These are phyloP conservation scores for Trichoderma brevicompactum DNA, from an alignment of 2,329 filamentous ascomycete species.

Conservation along the genomic window DNA sequence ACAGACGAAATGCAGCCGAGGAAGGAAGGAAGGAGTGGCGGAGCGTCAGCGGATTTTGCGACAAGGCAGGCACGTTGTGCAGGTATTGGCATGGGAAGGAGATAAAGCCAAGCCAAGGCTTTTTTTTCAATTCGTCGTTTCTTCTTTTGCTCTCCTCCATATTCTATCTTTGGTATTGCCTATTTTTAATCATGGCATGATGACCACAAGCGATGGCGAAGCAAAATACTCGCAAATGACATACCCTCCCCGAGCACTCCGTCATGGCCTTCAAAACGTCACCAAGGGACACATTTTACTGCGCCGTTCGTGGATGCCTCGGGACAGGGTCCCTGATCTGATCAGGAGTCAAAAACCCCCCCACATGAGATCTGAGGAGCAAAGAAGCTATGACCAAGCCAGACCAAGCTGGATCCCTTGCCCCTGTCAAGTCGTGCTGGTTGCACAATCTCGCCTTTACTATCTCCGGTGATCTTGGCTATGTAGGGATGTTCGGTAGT, in stretches of 20 bases:
- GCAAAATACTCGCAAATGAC: not conserved
- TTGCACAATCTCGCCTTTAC: not conserved
- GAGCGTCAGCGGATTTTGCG: not conserved
- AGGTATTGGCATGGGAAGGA: conserved; percentile 15
- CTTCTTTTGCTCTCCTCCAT: not conserved
- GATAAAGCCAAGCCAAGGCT: not conserved
- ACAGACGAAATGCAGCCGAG: conserved; percentile 5
- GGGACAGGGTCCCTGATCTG: conserved; percentile 18
- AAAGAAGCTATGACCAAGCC: conserved; percentile 5
- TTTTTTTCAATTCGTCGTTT: not conserved
- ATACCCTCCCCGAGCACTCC: not conserved
- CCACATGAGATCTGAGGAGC: conserved; percentile 25
- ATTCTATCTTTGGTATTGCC: not conserved
- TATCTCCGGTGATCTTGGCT: conserved; percentile 6
- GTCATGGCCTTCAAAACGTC: not conserved
- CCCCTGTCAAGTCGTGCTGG: conserved; percentile 2
- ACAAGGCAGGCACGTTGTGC: conserved; percentile 26
- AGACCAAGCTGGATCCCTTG: conserved; percentile 2
- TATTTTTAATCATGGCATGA: not conserved
- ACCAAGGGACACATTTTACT: not conserved
- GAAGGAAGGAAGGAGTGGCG: conserved; percentile 10
- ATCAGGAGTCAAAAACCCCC: not conserved
- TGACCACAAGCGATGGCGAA: not conserved
- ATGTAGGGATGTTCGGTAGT: not conserved
- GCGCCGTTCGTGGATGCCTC: no score